Percentiles rank a stretch among this genome's conserved stretches.
Conservation (phyloP, 2,329 filamentous ascomycete species). For the Alternaria burnsii region DNA sequence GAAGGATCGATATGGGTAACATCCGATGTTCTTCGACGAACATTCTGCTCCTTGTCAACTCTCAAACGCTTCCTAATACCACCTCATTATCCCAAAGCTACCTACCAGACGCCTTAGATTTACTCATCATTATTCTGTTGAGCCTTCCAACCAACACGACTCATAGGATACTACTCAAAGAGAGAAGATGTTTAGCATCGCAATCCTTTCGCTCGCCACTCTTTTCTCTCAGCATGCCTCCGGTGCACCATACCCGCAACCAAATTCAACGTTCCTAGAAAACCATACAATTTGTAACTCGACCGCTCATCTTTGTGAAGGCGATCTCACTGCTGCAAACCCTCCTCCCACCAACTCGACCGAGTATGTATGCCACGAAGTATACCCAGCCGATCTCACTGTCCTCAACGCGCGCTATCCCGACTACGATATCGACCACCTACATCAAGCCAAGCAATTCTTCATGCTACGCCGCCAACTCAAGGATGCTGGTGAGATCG, state of each 20-base stretch:
- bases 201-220: constrained; percentile 6
- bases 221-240: constrained; percentile 13
- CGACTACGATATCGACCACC: constrained; percentile 25
- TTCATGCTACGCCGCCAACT: constrained; percentile 42
- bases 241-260: constrained; percentile 21
- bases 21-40: neutral
- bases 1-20: neutral
- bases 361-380: constrained; percentile 27
- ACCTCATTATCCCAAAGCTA: neutral
- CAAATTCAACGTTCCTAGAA: constrained; percentile 15
- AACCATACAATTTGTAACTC: constrained; percentile 17
- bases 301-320: constrained; percentile 2
- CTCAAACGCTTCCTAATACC: neutral
- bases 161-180: neutral
- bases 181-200: neutral
- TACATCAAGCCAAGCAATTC: constrained; percentile 30
- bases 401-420: constrained; percentile 43
- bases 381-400: constrained; percentile 34
- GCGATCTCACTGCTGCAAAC: neutral
- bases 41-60: neutral
- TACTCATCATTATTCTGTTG: neutral
- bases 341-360: constrained; percentile 3
- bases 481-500: constrained; percentile 31
- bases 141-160: neutral
- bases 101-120: neutral